Evolutionary conservation across 2,329 filamentous ascomycete species (phyloP).

Genomic region (Monosporascus cannonballus): DNA sequence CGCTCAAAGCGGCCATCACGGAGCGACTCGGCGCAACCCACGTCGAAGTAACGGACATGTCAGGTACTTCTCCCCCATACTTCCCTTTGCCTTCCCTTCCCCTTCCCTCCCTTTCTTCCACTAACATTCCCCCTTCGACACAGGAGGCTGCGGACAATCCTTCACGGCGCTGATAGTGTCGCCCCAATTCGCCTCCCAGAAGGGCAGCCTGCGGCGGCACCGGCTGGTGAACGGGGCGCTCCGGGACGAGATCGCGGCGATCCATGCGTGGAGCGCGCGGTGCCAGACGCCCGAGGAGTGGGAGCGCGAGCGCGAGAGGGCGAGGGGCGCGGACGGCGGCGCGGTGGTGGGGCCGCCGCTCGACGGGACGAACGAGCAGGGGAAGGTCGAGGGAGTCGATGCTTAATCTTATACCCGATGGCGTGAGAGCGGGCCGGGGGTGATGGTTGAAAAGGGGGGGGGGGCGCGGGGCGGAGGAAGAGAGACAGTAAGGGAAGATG

Average conservation of each 20-base stretch:
- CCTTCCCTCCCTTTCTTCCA: slow-evolving; percentile 1
- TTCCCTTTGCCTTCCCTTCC: slow-evolving; percentile 2
- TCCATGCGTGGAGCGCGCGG: slow-evolving; percentile 93
- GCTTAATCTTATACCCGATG: slow-evolving; percentile 14
- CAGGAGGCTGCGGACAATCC: slow-evolving; percentile 56
- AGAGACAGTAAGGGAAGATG: not conserved
- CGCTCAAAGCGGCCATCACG: slow-evolving; percentile 61
- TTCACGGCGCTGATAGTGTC: slow-evolving; percentile 58
- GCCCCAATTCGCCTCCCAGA: slow-evolving; percentile 63
- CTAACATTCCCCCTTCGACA: not conserved
- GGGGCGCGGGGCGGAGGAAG: not conserved
- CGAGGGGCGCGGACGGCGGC: slow-evolving; percentile 7
- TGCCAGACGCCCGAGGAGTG: slow-evolving; percentile 90
- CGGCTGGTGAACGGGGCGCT: slow-evolving; percentile 78
- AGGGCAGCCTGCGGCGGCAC: slow-evolving; percentile 69
- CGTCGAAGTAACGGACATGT: slow-evolving; percentile 88
- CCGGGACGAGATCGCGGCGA: slow-evolving; percentile 81
- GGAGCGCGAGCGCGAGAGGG: slow-evolving; percentile 44
- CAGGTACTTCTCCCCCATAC: slow-evolving; percentile 53
- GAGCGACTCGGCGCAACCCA: slow-evolving; percentile 67
- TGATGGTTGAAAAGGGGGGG: not conserved
- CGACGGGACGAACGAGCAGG: slow-evolving; percentile 35
- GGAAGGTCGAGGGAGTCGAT: slow-evolving; percentile 35
- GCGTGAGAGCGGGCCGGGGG: not conserved
- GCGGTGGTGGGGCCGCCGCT: slow-evolving; percentile 28